phyloP scores from a whole-genome alignment of 495 filamentous ascomycete species.

The Cetradonia linearis region DNA sequence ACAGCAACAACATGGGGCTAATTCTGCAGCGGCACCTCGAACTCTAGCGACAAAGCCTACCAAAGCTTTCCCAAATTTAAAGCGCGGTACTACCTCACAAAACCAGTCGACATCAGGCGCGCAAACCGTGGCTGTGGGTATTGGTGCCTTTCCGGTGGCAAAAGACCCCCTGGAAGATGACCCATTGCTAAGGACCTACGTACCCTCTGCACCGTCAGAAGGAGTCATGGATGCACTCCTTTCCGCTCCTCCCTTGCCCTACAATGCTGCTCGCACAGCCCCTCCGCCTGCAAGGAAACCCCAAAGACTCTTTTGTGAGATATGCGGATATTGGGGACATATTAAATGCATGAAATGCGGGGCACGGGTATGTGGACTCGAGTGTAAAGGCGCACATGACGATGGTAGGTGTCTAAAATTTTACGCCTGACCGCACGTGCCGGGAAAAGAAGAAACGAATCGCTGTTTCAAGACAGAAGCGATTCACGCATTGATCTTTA shows the following conservation, averaged over 20 bases:
- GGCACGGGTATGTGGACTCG: conserved; percentile 65
- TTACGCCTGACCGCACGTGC: conserved; percentile 16
- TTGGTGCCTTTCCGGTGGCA: background rate
- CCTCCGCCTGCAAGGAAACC: conserved; percentile 45
- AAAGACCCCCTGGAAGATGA: conserved; percentile 40
- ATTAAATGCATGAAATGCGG: conserved; percentile 80
- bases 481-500: background rate
- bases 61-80: conserved; percentile 17
- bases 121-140: background rate
- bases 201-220: conserved; percentile 54
- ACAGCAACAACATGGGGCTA: conserved; percentile 31
- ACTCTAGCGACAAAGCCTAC: conserved; percentile 31
- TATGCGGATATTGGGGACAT: conserved; percentile 88
- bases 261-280: conserved; percentile 60
- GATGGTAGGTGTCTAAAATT: conserved; percentile 56
- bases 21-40: conserved; percentile 15
- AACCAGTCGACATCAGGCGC: background rate
- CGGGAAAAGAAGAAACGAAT: background rate
- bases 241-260: conserved; percentile 63
- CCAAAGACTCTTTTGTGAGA: conserved; percentile 67
- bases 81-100: conserved; percentile 15
- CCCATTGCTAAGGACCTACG: conserved; percentile 50
- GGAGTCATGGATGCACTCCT: conserved; percentile 59
- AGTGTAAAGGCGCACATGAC: conserved; percentile 69
- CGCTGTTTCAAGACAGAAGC: background rate